These are phyloP conservation scores for Aspergillus ruber DNA, from an alignment of 2,329 filamentous ascomycete species.

Conservation along the genomic window DNA sequence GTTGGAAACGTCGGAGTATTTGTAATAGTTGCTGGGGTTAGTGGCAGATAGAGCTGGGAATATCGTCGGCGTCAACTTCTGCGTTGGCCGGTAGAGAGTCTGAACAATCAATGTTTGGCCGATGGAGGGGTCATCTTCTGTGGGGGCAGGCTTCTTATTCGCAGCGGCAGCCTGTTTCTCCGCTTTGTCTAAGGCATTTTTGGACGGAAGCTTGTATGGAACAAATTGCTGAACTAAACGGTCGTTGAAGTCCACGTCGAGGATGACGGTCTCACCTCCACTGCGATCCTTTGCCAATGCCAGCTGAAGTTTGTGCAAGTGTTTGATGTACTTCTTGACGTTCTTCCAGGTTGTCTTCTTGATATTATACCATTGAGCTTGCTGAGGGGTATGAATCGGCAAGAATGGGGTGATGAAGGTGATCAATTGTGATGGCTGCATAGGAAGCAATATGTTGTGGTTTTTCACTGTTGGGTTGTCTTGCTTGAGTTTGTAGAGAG, in stretches of 20 bases:
- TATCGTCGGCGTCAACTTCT: constrained; percentile 52
- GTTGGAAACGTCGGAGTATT: constrained; percentile 52
- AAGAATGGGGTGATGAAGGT: constrained; percentile 62
- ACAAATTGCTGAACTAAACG: constrained; percentile 49
- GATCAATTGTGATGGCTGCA: constrained; percentile 59
- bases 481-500: constrained; percentile 54
- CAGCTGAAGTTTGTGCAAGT: constrained; percentile 58
- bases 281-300: constrained; percentile 60
- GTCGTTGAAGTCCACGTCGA: constrained; percentile 60
- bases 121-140: constrained; percentile 35
- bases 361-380: constrained; percentile 55
- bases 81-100: constrained; percentile 51
- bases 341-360: constrained; percentile 68
- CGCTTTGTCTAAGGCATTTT: constrained; percentile 42
- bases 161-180: constrained; percentile 25
- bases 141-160: constrained; percentile 19
- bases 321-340: constrained; percentile 63
- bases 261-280: constrained; percentile 57
- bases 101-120: constrained; percentile 43
- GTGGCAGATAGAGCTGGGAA: constrained; percentile 40
- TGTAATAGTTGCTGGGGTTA: constrained; percentile 52
- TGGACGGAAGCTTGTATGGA: constrained; percentile 58
- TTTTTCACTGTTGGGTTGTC: constrained; percentile 47
- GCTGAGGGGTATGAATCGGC: constrained; percentile 50
- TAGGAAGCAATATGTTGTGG: constrained; percentile 54